Evolutionary conservation across 371 early-diverging fungal genomes (phyloP).

Genomic region (Encephalitozoon intestinalis): DNA sequence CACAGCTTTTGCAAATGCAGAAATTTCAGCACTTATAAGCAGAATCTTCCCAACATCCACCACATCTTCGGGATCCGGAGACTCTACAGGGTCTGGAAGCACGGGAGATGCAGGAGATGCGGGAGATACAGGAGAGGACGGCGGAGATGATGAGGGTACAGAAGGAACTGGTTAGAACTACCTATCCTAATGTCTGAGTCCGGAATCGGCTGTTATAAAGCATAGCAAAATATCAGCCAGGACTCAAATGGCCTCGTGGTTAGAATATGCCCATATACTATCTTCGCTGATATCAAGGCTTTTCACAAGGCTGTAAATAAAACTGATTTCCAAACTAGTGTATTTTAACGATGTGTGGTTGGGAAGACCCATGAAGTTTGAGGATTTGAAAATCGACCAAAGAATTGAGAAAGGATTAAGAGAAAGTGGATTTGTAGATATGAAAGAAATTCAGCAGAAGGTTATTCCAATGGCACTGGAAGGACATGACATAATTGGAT

Average conservation of each 20-base stretch:
- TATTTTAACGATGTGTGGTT: not conserved
- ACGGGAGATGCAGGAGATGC: not conserved
- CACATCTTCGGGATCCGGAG: not conserved
- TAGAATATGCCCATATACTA: not conserved
- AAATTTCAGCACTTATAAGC: not conserved
- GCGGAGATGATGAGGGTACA: not conserved
- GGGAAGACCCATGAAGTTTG: conserved; percentile 58
- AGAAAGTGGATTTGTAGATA: conserved; percentile 94
- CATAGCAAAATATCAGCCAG: no score
- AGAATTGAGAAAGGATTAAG: conserved; percentile 77
- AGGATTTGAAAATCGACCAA: conserved; percentile 63
- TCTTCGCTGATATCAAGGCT: not conserved
- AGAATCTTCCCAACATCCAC: not conserved
- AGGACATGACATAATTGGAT: conserved; percentile 70
- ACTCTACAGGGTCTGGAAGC: not conserved
- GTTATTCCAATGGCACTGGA: conserved; percentile 43
- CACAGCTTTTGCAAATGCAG: not conserved
- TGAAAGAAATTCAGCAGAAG: conserved; percentile 59
- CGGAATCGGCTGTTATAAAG: no score
- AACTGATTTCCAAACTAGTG: not conserved
- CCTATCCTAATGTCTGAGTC: not conserved
- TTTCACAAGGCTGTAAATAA: conserved; percentile 10
- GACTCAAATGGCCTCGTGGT: not conserved
- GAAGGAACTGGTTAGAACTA: not conserved
- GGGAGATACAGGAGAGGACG: not conserved